phyloP scores from a whole-genome alignment of 768 basidiomycete genomes.

The Lentinula detonsa region DNA sequence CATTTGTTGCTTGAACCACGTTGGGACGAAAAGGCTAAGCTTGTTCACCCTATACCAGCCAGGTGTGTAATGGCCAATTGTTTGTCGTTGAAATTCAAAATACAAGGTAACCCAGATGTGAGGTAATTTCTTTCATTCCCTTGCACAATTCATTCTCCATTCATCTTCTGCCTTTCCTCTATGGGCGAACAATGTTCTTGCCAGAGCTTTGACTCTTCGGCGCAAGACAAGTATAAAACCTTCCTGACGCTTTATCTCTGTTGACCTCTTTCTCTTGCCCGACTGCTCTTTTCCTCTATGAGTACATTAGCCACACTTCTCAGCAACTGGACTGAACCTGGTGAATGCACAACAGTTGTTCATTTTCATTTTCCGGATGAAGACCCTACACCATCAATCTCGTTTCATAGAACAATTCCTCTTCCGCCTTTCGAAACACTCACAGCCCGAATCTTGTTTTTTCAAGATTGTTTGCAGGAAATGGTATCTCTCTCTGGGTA shows the following conservation, averaged over 20 bases:
- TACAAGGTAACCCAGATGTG: not conserved
- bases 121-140: no score
- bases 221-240: not conserved
- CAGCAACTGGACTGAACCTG: not conserved
- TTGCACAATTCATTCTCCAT: no score
- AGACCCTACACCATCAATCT: not conserved
- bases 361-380: not conserved
- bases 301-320: not conserved
- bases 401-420: not conserved
- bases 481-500: not conserved
- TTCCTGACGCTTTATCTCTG: not conserved
- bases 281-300: not conserved
- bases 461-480: not conserved
- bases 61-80: no score
- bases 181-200: not conserved
- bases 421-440: not conserved
- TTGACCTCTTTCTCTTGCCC: not conserved
- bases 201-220: not conserved
- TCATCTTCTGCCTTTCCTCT: no score
- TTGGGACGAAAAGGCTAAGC: no score
- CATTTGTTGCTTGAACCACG: conserved; percentile 32
- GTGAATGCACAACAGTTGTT: not conserved
- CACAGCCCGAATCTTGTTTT: not conserved
- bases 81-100: no score
- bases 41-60: no score